These are phyloP conservation scores for Ambrosiella beaveri DNA, from an alignment of 2,329 filamentous ascomycete genomes.

Conservation along the genomic window DNA sequence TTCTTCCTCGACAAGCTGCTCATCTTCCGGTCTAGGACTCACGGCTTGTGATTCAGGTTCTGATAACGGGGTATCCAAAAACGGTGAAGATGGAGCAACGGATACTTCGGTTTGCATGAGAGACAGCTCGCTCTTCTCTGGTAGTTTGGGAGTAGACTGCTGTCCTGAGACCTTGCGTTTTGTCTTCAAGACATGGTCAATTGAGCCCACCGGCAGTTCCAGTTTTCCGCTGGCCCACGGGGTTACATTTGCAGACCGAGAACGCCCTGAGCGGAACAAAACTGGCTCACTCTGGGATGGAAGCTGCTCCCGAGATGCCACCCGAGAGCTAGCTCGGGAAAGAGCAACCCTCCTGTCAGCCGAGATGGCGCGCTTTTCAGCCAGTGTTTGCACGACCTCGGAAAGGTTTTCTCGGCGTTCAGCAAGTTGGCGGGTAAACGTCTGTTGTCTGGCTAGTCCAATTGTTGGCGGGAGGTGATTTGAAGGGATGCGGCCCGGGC, in stretches of 20 bases:
- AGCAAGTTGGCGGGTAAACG: slow-evolving; percentile 68
- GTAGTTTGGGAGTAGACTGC: not conserved
- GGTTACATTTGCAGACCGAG: not conserved
- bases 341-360: slow-evolving; percentile 32
- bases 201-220: not conserved
- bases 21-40: not conserved
- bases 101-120: not conserved
- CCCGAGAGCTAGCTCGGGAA: slow-evolving; percentile 20
- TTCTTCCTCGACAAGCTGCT: slow-evolving; percentile 1
- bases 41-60: not conserved
- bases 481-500: not conserved
- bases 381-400: slow-evolving; percentile 42
- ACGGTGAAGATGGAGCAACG: slow-evolving; percentile 2
- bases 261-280: slow-evolving; percentile 18
- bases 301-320: slow-evolving; percentile 3
- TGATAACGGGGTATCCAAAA: not conserved
- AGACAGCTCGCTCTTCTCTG: not conserved
- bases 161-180: not conserved
- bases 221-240: not conserved
- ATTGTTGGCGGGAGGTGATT: slow-evolving; percentile 1
- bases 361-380: slow-evolving; percentile 56
- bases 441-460: slow-evolving; percentile 57
- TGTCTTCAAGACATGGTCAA: not conserved
- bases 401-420: slow-evolving; percentile 60
- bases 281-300: slow-evolving; percentile 34